Base-by-base conservation (phyloP, 768 basidiomycete genomes). In the Lyophyllum atratum region DNA sequence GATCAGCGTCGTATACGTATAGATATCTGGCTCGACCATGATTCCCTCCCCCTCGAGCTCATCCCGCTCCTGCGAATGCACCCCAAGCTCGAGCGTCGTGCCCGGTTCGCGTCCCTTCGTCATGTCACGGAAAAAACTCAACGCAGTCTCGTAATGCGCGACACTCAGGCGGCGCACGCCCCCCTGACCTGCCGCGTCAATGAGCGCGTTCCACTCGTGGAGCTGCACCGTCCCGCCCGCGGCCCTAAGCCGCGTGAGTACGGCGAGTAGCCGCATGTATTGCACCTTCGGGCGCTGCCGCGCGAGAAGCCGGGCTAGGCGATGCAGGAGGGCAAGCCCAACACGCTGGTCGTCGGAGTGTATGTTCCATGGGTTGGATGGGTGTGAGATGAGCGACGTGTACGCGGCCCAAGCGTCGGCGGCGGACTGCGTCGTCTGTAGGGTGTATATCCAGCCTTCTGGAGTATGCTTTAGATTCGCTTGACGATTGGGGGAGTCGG, bases 161-260 rank as follows among this genome's bases (percentile, higher is more conserved):
- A 74, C 58, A 25, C 75, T 71, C 40, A 84, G 82, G 66, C 80
- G 84, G 55, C 89, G 80, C 74, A 80, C 84, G 3, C 89, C 87
- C 57, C n/a, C 7, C 17, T 79, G 81, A 15, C 85, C 90, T 0
- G 86, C 85, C 65, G 76, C 79, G 62, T 87, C 80, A 57, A 93
- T 81, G 44, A 93, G 77, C 8, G 83, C 75, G 66, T 92, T 93
- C 89, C 91, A 93, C 67, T 92, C 83, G 78, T 84, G 84, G n/a
- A 73, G 63, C 59, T 81, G 75, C 29, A 91, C 68, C 11, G 54
- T 72, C 22, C 84, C 87, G 12, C 84, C 85, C n/a, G 73, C 75
- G 21, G 70, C 71, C 55, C 80, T 82, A 39, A 93, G 72, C 43
- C 76, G 78, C 42, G 80, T 80, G 59, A 92, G 65, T 12, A 91